phyloP scores from a whole-genome alignment of 163 green algal species.

The Picocystis sp. region DNA sequence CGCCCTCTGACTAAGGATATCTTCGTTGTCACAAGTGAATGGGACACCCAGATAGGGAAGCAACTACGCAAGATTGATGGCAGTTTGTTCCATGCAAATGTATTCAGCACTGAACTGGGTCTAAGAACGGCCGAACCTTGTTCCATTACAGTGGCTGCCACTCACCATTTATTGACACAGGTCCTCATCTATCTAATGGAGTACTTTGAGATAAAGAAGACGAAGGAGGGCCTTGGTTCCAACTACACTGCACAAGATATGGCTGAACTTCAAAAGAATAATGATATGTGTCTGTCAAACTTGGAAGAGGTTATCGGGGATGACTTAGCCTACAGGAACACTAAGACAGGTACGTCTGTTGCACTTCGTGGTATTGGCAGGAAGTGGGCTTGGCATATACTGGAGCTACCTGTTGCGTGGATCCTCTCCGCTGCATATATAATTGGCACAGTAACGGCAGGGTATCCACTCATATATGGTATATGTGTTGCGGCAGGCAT shows the following conservation, averaged over 20 bases:
- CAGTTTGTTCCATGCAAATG: constrained; percentile 1
- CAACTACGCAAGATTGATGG: constrained; percentile 7
- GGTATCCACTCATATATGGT: constrained; percentile 14
- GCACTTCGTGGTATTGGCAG: constrained; percentile 8
- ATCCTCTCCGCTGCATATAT: constrained; percentile 19
- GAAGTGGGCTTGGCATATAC: constrained; percentile 18
- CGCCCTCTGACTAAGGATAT: constrained; percentile 6
- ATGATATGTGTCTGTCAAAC: constrained; percentile 8
- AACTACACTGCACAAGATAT: constrained; percentile 4
- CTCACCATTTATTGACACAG: constrained; percentile 15
- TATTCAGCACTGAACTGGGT: constrained; percentile 16
- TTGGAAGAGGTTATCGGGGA: constrained; percentile 12
- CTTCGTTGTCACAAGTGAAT: constrained; percentile 18
- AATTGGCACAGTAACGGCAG: constrained; percentile 17
- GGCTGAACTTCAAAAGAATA: constrained; percentile 9
- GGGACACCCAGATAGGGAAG: constrained; percentile 19
- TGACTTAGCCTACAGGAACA: neutral
- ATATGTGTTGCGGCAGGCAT: constrained; percentile 9
- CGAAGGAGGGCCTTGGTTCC: neutral
- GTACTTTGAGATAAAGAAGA: constrained; percentile 2
- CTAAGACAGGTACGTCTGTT: neutral
- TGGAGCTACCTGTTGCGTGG: constrained; percentile 22
- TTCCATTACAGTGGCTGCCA: constrained; percentile 11
- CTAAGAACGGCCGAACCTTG: constrained; percentile 15
- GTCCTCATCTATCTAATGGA: constrained; percentile 12